phyloP scores from a whole-genome alignment of 768 basidiomycete genomes.

The Mrakia gelida region DNA sequence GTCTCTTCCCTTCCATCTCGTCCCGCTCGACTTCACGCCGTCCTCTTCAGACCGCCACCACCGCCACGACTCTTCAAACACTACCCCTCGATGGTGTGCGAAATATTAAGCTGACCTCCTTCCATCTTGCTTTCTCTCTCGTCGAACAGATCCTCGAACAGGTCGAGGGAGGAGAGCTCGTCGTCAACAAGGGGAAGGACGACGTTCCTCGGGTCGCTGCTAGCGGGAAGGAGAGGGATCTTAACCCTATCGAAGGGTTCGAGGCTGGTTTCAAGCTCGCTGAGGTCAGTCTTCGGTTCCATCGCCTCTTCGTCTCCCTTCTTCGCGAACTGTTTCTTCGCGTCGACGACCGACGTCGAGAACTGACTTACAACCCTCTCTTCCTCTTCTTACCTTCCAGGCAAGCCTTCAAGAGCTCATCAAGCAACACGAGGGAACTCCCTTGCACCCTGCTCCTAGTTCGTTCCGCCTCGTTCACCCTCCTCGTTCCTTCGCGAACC shows the following conservation, averaged over 20 bases:
- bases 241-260: conserved; percentile 78
- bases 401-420: conserved; percentile 73
- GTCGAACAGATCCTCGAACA: conserved; percentile 79
- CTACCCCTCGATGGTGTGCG: too few relatives aligned
- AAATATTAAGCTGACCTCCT: too few relatives aligned
- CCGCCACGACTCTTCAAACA: background rate
- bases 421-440: conserved; percentile 49
- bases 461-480: background rate
- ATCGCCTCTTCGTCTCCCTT: background rate
- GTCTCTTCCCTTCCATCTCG: background rate
- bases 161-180: conserved; percentile 83
- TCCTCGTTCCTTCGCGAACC: background rate
- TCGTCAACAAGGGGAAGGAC: conserved; percentile 71
- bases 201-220: conserved; percentile 56
- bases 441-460: conserved; percentile 7
- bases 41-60: background rate
- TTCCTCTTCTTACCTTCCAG: conserved; percentile 47
- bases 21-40: background rate
- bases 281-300: conserved; percentile 52
- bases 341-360: background rate
- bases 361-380: background rate
- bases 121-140: background rate
- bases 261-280: conserved; percentile 78
- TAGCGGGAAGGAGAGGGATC: conserved; percentile 55
- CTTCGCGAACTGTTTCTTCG: background rate